Evolutionary conservation across 257 asterid species (phyloP).

Genomic region (Mentha longifolia): DNA sequence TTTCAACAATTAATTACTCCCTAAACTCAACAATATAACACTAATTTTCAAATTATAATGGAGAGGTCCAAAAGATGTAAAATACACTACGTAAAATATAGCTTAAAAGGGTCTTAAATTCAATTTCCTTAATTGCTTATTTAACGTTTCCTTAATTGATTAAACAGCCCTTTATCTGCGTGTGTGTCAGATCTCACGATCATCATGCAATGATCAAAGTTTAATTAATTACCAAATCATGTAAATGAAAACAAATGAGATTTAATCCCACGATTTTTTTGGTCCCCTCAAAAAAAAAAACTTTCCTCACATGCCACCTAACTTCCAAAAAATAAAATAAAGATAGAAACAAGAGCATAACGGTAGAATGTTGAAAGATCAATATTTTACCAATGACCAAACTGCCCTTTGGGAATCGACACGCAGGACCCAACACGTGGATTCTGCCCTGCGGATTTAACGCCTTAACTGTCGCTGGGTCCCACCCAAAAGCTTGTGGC

Average conservation of each 20-base stretch:
- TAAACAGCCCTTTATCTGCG: not conserved
- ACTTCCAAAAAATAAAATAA: conserved; percentile 27
- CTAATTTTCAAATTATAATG: no score
- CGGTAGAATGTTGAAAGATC: conserved; percentile 41
- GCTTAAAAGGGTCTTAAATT: no score
- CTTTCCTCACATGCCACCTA: conserved; percentile 37
- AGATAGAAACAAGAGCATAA: conserved; percentile 16
- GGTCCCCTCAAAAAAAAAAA: conserved; percentile 18
- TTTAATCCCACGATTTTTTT: not conserved
- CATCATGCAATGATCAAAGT: not conserved
- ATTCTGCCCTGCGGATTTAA: conserved; percentile 59
- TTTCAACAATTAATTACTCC: no score
- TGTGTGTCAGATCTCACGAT: not conserved
- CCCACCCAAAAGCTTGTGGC: conserved; percentile 48
- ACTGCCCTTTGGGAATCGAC: conserved; percentile 38
- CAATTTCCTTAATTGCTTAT: not conserved
- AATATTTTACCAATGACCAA: conserved; percentile 34
- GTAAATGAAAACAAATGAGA: not conserved
- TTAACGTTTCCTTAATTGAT: no score
- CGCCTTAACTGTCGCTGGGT: conserved; percentile 79
- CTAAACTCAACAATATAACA: no score
- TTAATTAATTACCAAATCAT: not conserved
- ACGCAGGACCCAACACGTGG: conserved; percentile 41
- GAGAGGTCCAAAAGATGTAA: no score
- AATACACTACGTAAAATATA: no score